Conservation (phyloP, 306 rosid species). For the Begonia fuchsioides region DNA sequence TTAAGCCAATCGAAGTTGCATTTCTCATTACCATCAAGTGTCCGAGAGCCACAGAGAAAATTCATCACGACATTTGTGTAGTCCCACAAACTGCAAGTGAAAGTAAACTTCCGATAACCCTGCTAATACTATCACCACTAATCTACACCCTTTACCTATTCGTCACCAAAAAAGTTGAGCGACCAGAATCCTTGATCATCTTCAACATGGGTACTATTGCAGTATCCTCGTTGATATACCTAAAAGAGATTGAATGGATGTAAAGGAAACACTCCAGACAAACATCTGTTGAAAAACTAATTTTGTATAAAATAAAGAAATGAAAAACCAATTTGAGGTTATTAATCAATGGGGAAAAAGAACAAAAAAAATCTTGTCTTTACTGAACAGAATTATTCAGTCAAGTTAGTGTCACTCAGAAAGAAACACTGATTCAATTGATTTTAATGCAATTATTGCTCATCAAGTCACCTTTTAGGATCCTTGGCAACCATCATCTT, state of each 20-base stretch:
- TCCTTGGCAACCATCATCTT: conserved; percentile 94
- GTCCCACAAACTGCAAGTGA: conserved; percentile 87
- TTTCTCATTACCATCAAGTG: conserved; percentile 24
- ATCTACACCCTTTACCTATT: conserved; percentile 42
- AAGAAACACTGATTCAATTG: not conserved
- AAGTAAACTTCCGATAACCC: conserved; percentile 1
- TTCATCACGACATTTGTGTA: conserved; percentile 89
- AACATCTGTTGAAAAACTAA: not conserved
- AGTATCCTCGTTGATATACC: conserved; percentile 71
- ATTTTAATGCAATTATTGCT: conserved; percentile 3
- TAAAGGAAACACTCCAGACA: not conserved
- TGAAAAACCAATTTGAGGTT: not conserved
- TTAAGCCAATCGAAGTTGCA: conserved; percentile 75
- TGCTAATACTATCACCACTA: conserved; percentile 6
- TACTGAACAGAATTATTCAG: too few relatives aligned
- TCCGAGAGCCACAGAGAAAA: conserved; percentile 54
- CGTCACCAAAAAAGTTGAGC: conserved; percentile 88
- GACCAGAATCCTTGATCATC: conserved; percentile 88
- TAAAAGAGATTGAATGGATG: conserved; percentile 13
- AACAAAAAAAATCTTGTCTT: too few relatives aligned
- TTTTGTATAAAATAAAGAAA: too few relatives aligned
- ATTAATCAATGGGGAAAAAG: not conserved
- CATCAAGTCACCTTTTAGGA: conserved; percentile 52
- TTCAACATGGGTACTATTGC: conserved; percentile 84
- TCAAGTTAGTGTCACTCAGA: not conserved